Conservation (phyloP, 2,329 filamentous ascomycete genomes). For the Apiospora rasikravindrae region DNA sequence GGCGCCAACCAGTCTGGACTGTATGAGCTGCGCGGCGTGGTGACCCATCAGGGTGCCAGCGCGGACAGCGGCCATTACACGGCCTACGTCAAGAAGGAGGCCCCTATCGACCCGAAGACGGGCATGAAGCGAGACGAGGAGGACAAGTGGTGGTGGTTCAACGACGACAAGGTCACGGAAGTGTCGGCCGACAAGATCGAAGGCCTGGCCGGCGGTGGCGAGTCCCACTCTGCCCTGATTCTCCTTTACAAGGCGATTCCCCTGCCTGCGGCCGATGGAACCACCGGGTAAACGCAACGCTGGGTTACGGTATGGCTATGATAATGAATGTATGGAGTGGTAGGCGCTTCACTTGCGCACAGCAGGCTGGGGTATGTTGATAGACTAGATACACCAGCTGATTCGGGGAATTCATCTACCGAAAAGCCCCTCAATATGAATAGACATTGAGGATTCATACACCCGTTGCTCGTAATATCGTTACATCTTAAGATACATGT, state of each 20-base stretch:
- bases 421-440: not conserved
- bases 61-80: conserved; percentile 99
- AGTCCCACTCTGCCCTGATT: conserved; percentile 83
- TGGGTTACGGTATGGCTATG: not conserved
- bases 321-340: conserved; percentile 26
- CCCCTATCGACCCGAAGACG: conserved; percentile 71
- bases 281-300: conserved; percentile 33
- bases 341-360: conserved; percentile 21
- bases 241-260: conserved; percentile 78
- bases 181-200: conserved; percentile 92
- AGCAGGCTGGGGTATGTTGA: not conserved
- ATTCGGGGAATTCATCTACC: not conserved
- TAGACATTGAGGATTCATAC: not conserved
- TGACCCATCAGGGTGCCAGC: conserved; percentile 95
- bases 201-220: conserved; percentile 85
- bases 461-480: not conserved
- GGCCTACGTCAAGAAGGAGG: conserved; percentile 93
- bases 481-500: not conserved
- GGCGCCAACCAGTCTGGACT: conserved; percentile 92
- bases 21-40: conserved; percentile 91
- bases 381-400: conserved; percentile 17
- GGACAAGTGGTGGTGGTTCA: conserved; percentile 99
- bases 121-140: conserved; percentile 83
- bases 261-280: conserved; percentile 63
- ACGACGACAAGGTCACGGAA: conserved; percentile 95